Base-by-base conservation (phyloP, 2,329 filamentous ascomycete species). In the Monilinia fructicola region DNA sequence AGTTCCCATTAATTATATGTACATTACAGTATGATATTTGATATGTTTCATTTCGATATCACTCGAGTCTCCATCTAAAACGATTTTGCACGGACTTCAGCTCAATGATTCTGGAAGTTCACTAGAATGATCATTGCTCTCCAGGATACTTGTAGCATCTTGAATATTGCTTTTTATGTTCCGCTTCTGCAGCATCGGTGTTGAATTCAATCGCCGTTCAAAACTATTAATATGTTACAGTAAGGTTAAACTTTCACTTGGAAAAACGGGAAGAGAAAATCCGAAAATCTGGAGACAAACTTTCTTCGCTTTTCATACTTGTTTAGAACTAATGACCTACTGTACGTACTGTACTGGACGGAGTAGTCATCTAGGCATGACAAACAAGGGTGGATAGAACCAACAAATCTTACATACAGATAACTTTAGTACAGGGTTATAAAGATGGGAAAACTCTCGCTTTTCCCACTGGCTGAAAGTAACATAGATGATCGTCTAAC, bases 261-360 rank as follows among this genome's bases (percentile, higher is more conserved):
- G 3, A n/a, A 21, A 9, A 50, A 21, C 9, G 46, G 46, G 42
- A 40, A 23, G 14, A 38, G 28, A 38, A 60, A 60, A 60, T 60
- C 58, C 48, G 58, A 38, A 60, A 60, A 60, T 60, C 58, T 50
- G 58, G 58, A 60, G 58, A 60, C 58, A 21, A 44, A 50, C 44
- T 38, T 60, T 42, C 26, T 42, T 60, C 44, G 14, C 31, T 21
- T n/a, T n/a, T n/a, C n/a, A 7, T 35, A 35, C 31, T 35, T 35
- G 31, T 35, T 35, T 35, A 35, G 31, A 35, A 35, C 53, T 23
- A 40, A 1, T 11, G 35, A 38, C 35, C 35, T 5, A 38, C 10
- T 10, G 4, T 38, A 38, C 35, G 35, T 38, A 38, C 35, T 5
- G 35, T n/a, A n/a, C n/a, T n/a, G n/a, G n/a, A n/a, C n/a, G n/a